Percentiles rank a stretch among this genome's conserved stretches.
Evolutionary conservation across 179 eudicot species (phyloP).

Genomic region (Pouteria campechiana): DNA sequence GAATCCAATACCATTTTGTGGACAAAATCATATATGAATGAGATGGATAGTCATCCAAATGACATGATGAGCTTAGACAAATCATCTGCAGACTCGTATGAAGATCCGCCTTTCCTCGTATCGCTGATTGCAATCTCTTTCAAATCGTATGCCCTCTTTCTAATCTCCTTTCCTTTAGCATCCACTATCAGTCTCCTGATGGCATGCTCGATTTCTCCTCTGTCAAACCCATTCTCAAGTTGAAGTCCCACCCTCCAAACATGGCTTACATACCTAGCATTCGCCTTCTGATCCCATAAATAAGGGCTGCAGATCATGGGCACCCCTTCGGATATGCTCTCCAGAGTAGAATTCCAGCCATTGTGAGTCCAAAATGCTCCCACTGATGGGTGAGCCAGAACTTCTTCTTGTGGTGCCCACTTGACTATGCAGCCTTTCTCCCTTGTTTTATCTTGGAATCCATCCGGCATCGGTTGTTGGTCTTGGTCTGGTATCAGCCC

Average conservation of each 20-base stretch:
- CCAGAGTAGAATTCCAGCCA: constrained; percentile 25
- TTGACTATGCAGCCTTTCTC: constrained; percentile 14
- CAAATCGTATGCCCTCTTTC: constrained; percentile 10
- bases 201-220: constrained; percentile 3
- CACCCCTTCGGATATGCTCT: constrained; percentile 13
- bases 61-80: constrained; percentile 10
- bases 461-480: constrained; percentile 10
- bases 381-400: constrained; percentile 22
- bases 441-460: constrained; percentile 1
- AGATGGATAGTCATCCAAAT: too few species aligned
- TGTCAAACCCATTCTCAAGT: constrained; percentile 4
- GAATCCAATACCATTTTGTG: too few species aligned
- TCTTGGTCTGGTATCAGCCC: constrained; percentile 7
- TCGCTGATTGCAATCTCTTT: constrained; percentile 3
- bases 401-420: constrained; percentile 31
- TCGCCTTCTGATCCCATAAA: constrained; percentile 9
- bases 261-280: constrained; percentile 12
- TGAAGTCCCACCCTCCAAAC: constrained; percentile 14
- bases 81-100: constrained; percentile 3
- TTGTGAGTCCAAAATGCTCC: constrained; percentile 34
- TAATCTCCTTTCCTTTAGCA: constrained; percentile 10
- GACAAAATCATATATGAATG: too few species aligned
- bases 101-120: constrained; percentile 6
- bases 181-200: constrained; percentile 13
- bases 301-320: constrained; percentile 19